Evolutionary conservation across 306 rosid species (phyloP).

Genomic region (Ochetophila trinervis): DNA sequence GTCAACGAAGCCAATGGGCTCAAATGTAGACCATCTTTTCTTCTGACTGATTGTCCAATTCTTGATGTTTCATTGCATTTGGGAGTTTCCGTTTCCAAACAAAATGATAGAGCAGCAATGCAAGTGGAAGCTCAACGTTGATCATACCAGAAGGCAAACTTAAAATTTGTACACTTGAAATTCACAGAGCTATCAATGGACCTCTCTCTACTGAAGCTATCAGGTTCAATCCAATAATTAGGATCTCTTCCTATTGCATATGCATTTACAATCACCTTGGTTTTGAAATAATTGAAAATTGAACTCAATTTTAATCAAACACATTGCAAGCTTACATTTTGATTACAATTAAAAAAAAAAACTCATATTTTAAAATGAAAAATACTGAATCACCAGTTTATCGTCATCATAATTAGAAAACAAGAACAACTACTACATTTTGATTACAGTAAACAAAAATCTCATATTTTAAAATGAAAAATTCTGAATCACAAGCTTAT

Average conservation of each 20-base stretch:
- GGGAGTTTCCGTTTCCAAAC: constrained; percentile 30
- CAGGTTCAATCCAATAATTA: constrained; percentile 8
- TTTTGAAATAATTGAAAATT: too few relatives aligned
- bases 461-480: too few relatives aligned
- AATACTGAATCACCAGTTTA: too few relatives aligned
- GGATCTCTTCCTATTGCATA: constrained; percentile 22
- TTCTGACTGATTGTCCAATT: constrained; percentile 8
- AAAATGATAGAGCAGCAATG: constrained; percentile 19
- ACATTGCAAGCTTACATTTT: too few relatives aligned
- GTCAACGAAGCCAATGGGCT: background rate
- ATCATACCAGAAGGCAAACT: background rate
- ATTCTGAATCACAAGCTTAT: too few relatives aligned
- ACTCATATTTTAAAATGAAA: too few relatives aligned
- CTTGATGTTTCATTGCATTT: constrained; percentile 3
- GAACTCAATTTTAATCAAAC: too few relatives aligned
- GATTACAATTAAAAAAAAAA: too few relatives aligned
- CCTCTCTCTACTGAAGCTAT: constrained; percentile 20
- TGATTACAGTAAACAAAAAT: too few relatives aligned
- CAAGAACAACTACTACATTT: too few relatives aligned
- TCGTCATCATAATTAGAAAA: too few relatives aligned
- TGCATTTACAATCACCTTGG: constrained; percentile 11
- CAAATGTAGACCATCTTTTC: background rate
- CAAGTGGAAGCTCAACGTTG: constrained; percentile 17
- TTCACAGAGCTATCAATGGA: background rate
- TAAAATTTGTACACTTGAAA: constrained; percentile 8